Percentiles rank a stretch among this genome's conserved stretches.
Evolutionary conservation across 768 basidiomycete genomes (phyloP).

Genomic region (Suillus decipiens): DNA sequence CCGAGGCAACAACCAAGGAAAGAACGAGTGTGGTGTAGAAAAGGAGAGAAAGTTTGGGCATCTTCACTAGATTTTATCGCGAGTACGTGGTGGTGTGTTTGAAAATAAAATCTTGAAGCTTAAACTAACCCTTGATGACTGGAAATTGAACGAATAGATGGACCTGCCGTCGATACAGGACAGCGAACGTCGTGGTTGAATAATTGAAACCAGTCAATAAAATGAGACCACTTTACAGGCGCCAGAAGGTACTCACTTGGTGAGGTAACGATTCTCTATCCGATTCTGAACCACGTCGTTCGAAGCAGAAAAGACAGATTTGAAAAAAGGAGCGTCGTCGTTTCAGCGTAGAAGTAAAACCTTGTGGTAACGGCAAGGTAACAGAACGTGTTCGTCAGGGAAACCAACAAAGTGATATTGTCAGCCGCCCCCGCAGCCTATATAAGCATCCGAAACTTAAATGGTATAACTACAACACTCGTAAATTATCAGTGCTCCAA

Average conservation of each 20-base stretch:
- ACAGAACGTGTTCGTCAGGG: neutral
- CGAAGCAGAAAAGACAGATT: constrained; percentile 5
- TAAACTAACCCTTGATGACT: neutral
- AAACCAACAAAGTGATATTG: neutral
- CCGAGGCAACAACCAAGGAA: constrained; percentile 45
- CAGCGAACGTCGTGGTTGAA: constrained; percentile 6
- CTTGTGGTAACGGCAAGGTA: neutral
- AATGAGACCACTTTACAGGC: neutral
- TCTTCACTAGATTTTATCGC: constrained; percentile 33
- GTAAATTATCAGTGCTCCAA: neutral
- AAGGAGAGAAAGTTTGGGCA: constrained; percentile 67
- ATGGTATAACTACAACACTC: constrained; percentile 3
- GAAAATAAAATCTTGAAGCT: neutral
- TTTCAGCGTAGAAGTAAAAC: neutral
- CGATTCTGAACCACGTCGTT: neutral
- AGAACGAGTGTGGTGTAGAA: constrained; percentile 58
- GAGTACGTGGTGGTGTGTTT: constrained; percentile 3
- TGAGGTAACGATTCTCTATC: constrained; percentile 3
- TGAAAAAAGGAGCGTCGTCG: neutral
- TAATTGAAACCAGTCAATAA: constrained; percentile 1
- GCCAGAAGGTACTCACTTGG: constrained; percentile 5
- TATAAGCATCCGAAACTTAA: neutral
- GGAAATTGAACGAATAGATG: neutral
- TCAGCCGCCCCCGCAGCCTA: neutral
- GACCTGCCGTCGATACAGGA: constrained; percentile 3